phyloP scores from a whole-genome alignment of 2,329 filamentous ascomycete genomes.

The Sporothrix protearum region DNA sequence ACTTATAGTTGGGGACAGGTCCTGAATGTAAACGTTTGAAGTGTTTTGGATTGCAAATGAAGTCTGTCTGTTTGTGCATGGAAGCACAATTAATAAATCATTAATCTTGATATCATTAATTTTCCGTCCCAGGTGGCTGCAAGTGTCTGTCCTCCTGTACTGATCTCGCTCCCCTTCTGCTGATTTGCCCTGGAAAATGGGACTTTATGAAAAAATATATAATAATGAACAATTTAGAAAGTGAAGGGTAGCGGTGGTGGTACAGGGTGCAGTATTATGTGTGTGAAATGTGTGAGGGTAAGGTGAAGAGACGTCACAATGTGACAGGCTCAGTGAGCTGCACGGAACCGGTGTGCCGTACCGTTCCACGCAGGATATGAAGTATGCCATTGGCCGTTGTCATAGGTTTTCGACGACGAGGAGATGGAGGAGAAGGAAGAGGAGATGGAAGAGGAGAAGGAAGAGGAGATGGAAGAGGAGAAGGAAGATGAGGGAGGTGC shows the following conservation, averaged over 20 bases:
- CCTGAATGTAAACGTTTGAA: not conserved
- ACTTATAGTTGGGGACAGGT: not conserved
- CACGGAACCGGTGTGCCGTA: slow-evolving; percentile 32
- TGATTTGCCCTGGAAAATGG: not conserved
- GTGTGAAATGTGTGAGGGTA: not conserved
- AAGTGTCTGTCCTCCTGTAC: not conserved
- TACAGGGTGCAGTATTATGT: not conserved
- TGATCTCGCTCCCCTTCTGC: not conserved
- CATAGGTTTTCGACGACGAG: slow-evolving; percentile 33
- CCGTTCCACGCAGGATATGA: slow-evolving; percentile 45
- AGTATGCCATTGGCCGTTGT: slow-evolving; percentile 47
- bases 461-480: not conserved
- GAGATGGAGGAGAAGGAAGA: slow-evolving; percentile 15
- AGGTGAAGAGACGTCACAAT: not conserved
- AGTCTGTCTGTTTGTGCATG: not conserved
- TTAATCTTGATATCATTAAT: slow-evolving; percentile 1
- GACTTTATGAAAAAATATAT: not conserved
- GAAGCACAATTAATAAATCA: slow-evolving; percentile 1
- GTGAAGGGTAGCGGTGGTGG: not conserved
- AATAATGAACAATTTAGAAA: slow-evolving; percentile 7
- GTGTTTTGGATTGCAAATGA: not conserved
- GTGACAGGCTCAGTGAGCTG: not conserved
- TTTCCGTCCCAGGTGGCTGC: not conserved
- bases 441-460: not conserved
- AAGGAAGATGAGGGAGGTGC: not conserved